Base-by-base conservation (phyloP, 139 green algal species). In the Closterium sp. region DNA sequence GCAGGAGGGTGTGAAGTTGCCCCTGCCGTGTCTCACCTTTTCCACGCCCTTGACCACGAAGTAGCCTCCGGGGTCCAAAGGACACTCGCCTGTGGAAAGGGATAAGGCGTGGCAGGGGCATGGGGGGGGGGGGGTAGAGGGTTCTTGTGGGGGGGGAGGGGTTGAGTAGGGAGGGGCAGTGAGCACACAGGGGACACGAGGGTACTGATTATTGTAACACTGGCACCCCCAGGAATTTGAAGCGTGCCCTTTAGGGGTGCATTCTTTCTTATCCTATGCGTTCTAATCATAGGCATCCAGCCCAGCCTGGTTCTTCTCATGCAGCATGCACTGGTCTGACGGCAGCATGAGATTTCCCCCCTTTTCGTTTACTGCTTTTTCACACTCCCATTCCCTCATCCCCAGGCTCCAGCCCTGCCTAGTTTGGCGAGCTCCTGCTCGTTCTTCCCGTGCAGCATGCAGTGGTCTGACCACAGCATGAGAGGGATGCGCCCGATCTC, bases 61-160 rank as follows among this genome's bases (percentile, higher is more conserved):
- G 95, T 99, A 99, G 33, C 98, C 98, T 0, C 98, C 98, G 1
- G 98, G 97, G 93, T 99, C 98, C 87, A 99, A 95, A 0, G 98
- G 98, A 93, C 98, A 99, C 95, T 99, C 98, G 0, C 95, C 91
- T 93, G 90, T 86, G 83, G 83, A 23, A 31, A 23, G n/a, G n/a
- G 9, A 0, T 9, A 9, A 12, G 83, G 83, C 83, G 31, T 16
- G 23, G 81, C 28, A 34, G 81, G n/a, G 5, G 81, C 69, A 84
- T 84, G 25, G 28, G 25, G 28, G 3, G 28, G 3, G 25, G 9
- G 69, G n/a, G n/a, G n/a, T n/a, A n/a, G n/a, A n/a, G n/a, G n/a
- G n/a, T n/a, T n/a, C n/a, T n/a, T n/a, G n/a, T n/a, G n/a, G n/a
- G n/a, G n/a, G 25, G 28, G 25, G 28, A 7, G 28, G 3, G 25